Percentiles rank a stretch among this genome's conserved stretches.
Conservation (phyloP, 2,329 filamentous ascomycete species). For the Colletotrichum sp. region DNA sequence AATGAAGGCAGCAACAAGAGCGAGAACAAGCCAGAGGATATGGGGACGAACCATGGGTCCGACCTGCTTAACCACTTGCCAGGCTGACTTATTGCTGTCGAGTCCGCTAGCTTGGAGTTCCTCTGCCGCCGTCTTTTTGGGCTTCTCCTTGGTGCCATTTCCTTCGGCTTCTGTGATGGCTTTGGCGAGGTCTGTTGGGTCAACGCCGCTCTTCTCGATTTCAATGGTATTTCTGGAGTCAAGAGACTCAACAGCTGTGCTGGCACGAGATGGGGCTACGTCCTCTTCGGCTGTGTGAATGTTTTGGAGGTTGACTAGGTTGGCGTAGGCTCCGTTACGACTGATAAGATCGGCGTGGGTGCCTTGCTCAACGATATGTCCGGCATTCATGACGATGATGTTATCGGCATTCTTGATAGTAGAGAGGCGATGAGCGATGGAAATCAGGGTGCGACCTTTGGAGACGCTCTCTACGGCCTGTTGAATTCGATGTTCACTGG, state of each 20-base stretch:
- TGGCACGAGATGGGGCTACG: constrained; percentile 33
- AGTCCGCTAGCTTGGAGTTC: constrained; percentile 38
- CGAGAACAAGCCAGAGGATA: constrained; percentile 42
- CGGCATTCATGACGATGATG: constrained; percentile 68
- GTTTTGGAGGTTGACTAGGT: constrained; percentile 53
- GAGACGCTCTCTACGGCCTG: constrained; percentile 49
- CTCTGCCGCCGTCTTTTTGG: constrained; percentile 30
- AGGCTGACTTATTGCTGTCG: constrained; percentile 44
- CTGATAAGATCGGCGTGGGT: constrained; percentile 63
- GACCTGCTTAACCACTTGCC: constrained; percentile 43
- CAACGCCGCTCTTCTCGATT: constrained; percentile 29
- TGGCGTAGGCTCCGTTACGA: constrained; percentile 55
- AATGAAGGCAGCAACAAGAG: constrained; percentile 50
- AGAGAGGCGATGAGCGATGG: constrained; percentile 67
- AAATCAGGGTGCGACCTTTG: constrained; percentile 63
- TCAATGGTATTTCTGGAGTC: constrained; percentile 48
- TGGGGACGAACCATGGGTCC: constrained; percentile 42
- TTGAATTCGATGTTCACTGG: constrained; percentile 53
- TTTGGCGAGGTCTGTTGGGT: background rate
- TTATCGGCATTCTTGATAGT: constrained; percentile 68
- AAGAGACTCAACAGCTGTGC: constrained; percentile 37
- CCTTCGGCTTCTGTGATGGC: constrained; percentile 26
- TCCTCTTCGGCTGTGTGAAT: constrained; percentile 35
- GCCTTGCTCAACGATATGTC: constrained; percentile 65
- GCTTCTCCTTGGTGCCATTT: constrained; percentile 47